Evolutionary conservation across 2,329 filamentous ascomycete genomes (phyloP).

Genomic region (Penicillium sp.): DNA sequence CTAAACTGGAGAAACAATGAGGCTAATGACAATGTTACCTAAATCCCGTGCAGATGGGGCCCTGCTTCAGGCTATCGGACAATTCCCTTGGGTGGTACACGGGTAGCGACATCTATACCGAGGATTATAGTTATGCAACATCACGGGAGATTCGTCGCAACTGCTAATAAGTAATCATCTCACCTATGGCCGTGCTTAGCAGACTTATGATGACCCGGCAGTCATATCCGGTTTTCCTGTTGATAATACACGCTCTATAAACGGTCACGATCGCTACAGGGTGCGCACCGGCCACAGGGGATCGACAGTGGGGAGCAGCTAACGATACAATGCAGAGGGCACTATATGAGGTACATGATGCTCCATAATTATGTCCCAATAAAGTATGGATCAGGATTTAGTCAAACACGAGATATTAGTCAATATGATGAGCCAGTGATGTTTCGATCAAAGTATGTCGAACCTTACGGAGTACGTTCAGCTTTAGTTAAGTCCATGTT

Average conservation of each 20-base stretch:
- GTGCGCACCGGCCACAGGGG: conserved; percentile 20
- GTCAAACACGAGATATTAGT: not conserved
- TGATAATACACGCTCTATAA: not conserved
- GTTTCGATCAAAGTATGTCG: not conserved
- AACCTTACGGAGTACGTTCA: not conserved
- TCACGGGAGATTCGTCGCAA: conserved; percentile 4
- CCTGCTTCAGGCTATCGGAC: conserved; percentile 17
- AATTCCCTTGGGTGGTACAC: conserved; percentile 22
- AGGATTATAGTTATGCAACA: conserved; percentile 18
- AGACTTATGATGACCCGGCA: not conserved
- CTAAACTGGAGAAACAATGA: not conserved
- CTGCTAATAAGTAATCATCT: too few species aligned
- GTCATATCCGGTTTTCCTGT: not conserved
- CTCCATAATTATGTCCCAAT: not conserved
- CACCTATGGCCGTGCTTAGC: too few species aligned
- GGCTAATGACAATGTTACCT: conserved; percentile 20
- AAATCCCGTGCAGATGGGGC: conserved; percentile 7
- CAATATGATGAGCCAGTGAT: not conserved
- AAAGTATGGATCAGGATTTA: conserved; percentile 2
- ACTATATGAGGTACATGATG: conserved; percentile 4
- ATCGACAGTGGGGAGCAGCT: conserved; percentile 12
- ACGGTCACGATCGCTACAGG: conserved; percentile 21
- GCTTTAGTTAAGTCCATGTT: not conserved
- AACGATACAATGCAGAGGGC: not conserved
- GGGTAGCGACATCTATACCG: conserved; percentile 15